Evolutionary conservation across 495 filamentous ascomycete genomes (phyloP).

Genomic region (Aspergillus sclerotioniger): DNA sequence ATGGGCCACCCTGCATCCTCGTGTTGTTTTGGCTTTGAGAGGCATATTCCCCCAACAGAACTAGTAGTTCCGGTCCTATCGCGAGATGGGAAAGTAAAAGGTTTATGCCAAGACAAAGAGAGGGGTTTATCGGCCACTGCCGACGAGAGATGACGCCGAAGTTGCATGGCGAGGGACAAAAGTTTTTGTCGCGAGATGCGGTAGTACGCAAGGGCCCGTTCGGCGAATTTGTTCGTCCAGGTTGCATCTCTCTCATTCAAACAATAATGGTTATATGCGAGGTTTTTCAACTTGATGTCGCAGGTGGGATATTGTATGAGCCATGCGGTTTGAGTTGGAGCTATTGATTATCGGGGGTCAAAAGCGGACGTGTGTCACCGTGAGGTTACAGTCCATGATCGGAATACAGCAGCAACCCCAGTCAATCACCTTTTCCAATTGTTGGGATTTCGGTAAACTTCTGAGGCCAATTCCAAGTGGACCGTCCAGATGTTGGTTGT

Average conservation of each 20-base stretch:
- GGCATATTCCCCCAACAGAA: background rate
- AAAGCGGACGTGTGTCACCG: too few species aligned
- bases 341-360: too few species aligned
- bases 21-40: background rate
- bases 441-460: too few species aligned
- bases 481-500: too few species aligned
- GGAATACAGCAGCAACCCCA: too few species aligned
- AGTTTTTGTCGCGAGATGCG: background rate
- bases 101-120: background rate
- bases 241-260: background rate
- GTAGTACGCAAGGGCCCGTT: background rate
- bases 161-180: background rate
- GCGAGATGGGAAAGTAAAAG: background rate
- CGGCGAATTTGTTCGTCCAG: background rate
- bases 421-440: too few species aligned
- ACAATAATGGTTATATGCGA: too few species aligned
- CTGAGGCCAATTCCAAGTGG: too few species aligned
- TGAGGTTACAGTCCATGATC: too few species aligned
- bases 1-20: background rate
- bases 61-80: background rate
- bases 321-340: too few species aligned
- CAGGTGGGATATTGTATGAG: too few species aligned
- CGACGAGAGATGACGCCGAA: background rate
- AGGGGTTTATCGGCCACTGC: background rate
- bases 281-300: too few species aligned